These are phyloP conservation scores for Phaeolepiota aurea DNA, from an alignment of 768 basidiomycete genomes.

Conservation along the genomic window DNA sequence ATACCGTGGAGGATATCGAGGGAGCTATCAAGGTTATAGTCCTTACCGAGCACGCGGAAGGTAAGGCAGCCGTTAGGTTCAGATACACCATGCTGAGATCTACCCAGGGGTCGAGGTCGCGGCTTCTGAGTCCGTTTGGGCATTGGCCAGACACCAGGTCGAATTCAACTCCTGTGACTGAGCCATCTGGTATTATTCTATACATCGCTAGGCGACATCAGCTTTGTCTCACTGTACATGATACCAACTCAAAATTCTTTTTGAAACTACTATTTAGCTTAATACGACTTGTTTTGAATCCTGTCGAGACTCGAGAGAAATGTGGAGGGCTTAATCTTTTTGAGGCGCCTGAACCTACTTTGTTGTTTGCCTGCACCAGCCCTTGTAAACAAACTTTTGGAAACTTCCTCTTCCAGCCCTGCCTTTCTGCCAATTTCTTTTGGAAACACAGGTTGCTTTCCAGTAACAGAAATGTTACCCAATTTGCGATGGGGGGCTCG, in stretches of 20 bases:
- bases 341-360: no score
- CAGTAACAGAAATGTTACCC: no score
- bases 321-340: no score
- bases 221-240: constrained; percentile 5
- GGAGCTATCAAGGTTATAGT: constrained; percentile 42
- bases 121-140: constrained; percentile 39
- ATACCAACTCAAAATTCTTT: constrained; percentile 4
- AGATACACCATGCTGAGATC: constrained; percentile 2
- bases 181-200: constrained; percentile 1
- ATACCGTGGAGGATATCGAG: constrained; percentile 41
- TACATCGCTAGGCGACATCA: background rate
- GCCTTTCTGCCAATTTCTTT: no score
- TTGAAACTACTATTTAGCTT: background rate
- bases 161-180: no score
- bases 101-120: constrained; percentile 47
- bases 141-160: background rate
- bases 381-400: constrained; percentile 3
- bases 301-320: background rate
- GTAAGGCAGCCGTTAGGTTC: constrained; percentile 30
- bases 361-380: background rate
- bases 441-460: no score
- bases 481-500: constrained; percentile 23
- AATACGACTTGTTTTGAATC: background rate
- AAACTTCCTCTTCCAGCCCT: no score
- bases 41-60: constrained; percentile 71